phyloP scores from a whole-genome alignment of 768 basidiomycete genomes.

The Mycena olivaceomarginata region DNA sequence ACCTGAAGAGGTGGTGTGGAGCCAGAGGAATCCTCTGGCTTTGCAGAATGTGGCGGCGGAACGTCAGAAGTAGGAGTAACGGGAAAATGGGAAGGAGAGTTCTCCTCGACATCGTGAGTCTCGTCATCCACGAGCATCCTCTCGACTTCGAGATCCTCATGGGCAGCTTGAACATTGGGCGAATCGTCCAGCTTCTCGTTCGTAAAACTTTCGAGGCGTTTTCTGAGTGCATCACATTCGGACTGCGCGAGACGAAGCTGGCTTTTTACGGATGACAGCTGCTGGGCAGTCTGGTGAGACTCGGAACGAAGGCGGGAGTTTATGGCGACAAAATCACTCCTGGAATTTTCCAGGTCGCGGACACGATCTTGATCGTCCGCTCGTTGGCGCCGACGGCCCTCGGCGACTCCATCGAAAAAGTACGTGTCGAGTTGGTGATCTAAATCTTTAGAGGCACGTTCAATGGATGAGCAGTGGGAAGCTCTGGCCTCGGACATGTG shows the following conservation, averaged over 20 bases:
- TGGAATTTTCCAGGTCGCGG: slow-evolving; percentile 57
- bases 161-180: slow-evolving; percentile 18
- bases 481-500: slow-evolving; percentile 62
- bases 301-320: slow-evolving; percentile 53
- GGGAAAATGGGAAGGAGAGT: slow-evolving; percentile 1
- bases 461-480: slow-evolving; percentile 58
- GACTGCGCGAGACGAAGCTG: slow-evolving; percentile 57
- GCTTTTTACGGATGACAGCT: slow-evolving; percentile 45
- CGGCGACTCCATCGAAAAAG: slow-evolving; percentile 61
- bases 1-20: neutral
- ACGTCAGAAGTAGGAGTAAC: neutral
- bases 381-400: slow-evolving; percentile 63
- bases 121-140: slow-evolving; percentile 39
- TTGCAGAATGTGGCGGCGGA: neutral
- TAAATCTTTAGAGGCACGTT: slow-evolving; percentile 62
- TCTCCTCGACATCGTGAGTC: slow-evolving; percentile 11
- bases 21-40: slow-evolving; percentile 27
- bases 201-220: slow-evolving; percentile 44
- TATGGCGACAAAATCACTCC: slow-evolving; percentile 46
- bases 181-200: neutral
- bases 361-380: slow-evolving; percentile 58
- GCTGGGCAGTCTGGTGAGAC: slow-evolving; percentile 53
- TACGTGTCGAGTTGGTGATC: slow-evolving; percentile 61
- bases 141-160: slow-evolving; percentile 32
- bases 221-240: slow-evolving; percentile 55